Percentiles rank a stretch among this genome's conserved stretches.
phyloP scores from a whole-genome alignment of 306 rosid genomes.

The Quercus parvula region DNA sequence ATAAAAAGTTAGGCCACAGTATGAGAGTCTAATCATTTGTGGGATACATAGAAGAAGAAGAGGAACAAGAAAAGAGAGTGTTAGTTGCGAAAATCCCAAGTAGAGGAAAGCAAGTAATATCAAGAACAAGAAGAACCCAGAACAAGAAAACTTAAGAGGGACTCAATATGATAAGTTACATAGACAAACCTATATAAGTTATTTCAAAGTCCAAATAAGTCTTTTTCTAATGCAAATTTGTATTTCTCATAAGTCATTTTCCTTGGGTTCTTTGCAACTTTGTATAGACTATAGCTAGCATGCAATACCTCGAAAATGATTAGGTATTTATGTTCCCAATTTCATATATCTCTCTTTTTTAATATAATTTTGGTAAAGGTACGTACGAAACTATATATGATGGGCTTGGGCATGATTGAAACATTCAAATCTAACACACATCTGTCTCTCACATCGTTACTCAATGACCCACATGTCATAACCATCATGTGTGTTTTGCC shows the following conservation, averaged over 20 bases:
- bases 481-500: not conserved
- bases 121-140: conserved; percentile 4
- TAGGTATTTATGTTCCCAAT: not conserved
- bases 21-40: conserved; percentile 15
- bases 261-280: not conserved
- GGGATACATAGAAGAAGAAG: not conserved
- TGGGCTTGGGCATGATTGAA: not conserved
- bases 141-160: not conserved
- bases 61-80: not conserved
- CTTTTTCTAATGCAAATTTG: not conserved
- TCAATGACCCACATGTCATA: not conserved
- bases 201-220: not conserved
- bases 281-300: not conserved
- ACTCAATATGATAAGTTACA: not conserved
- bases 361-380: too few species aligned
- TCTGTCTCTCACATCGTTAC: not conserved
- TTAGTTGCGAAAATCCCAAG: conserved; percentile 31
- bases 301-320: not conserved
- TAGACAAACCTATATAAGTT: not conserved
- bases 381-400: not conserved
- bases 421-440: not conserved
- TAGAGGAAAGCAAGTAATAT: conserved; percentile 6
- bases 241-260: not conserved
- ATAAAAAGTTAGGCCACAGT: not conserved
- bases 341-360: too few species aligned